Percentiles rank a stretch among this genome's conserved stretches.
Conservation (phyloP, 2,329 filamentous ascomycete genomes). For the Gnomoniopsis smithogilvyi region DNA sequence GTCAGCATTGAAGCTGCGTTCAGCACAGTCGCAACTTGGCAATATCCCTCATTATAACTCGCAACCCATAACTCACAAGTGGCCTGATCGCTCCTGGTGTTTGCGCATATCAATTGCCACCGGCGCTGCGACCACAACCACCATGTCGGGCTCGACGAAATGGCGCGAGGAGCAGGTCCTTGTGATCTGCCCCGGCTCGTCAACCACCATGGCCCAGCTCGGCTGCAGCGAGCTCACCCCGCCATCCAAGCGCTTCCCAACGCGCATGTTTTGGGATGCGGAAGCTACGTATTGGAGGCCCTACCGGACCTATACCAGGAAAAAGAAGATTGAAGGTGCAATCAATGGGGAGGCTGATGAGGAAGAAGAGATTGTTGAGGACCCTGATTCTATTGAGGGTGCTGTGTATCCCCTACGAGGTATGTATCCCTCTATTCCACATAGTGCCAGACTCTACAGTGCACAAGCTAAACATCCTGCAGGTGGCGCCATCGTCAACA, state of each 20-base stretch:
- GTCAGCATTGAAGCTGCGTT: background rate
- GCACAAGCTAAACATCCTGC: slow-evolving; percentile 16
- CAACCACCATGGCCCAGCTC: slow-evolving; percentile 86
- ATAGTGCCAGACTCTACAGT: too few relatives aligned
- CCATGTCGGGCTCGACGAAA: slow-evolving; percentile 56
- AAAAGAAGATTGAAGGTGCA: slow-evolving; percentile 38
- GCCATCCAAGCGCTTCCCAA: slow-evolving; percentile 79
- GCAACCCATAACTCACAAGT: background rate
- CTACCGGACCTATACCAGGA: slow-evolving; percentile 69
- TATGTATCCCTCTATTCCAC: too few relatives aligned
- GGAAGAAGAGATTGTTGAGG: slow-evolving; percentile 70
- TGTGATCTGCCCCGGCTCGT: slow-evolving; percentile 78
- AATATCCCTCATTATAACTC: background rate
- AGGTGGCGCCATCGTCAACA: slow-evolving; percentile 81
- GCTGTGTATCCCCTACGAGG: slow-evolving; percentile 81
- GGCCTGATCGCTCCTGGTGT: background rate
- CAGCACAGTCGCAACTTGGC: background rate
- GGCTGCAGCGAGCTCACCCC: slow-evolving; percentile 89
- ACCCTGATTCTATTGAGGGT: slow-evolving; percentile 81
- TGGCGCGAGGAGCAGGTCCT: slow-evolving; percentile 64
- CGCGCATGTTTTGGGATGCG: slow-evolving; percentile 89
- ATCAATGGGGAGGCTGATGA: slow-evolving; percentile 32
- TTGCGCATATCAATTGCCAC: background rate
- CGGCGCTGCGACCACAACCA: background rate
- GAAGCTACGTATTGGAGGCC: slow-evolving; percentile 75